Percentiles rank a stretch among this genome's conserved stretches.
These are phyloP conservation scores for Verticillium longisporum DNA, from an alignment of 2,329 filamentous ascomycete genomes.

Conservation along the genomic window DNA sequence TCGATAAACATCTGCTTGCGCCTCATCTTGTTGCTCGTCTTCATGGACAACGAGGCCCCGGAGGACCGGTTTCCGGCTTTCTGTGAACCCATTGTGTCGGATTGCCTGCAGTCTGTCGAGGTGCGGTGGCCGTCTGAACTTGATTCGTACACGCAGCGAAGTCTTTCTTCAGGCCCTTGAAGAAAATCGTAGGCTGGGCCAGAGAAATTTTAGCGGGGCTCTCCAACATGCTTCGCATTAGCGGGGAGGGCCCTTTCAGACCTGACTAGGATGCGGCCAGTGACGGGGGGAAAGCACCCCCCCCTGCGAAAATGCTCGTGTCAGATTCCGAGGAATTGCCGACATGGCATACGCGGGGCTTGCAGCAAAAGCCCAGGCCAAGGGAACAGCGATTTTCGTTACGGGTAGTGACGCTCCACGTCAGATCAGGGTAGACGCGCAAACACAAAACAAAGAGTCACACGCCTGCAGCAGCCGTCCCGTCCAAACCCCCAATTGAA, in stretches of 20 bases:
- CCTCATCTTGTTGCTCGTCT: constrained; percentile 68
- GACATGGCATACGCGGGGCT: background rate
- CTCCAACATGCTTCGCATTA: background rate
- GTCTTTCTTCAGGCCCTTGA: background rate
- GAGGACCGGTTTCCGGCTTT: constrained; percentile 13
- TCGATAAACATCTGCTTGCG: constrained; percentile 73
- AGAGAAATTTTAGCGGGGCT: constrained; percentile 13
- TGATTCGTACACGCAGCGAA: background rate
- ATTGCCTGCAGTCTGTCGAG: background rate
- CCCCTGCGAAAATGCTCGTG: too few species aligned
- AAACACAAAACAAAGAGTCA: constrained; percentile 1
- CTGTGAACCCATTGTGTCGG: constrained; percentile 9
- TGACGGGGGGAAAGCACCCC: too few species aligned
- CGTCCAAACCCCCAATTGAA: too few species aligned
- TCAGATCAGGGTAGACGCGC: constrained; percentile 1
- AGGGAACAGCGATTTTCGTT: background rate
- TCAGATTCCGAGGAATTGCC: background rate
- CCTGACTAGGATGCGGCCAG: background rate
- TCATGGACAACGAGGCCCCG: constrained; percentile 29
- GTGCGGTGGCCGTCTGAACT: background rate
- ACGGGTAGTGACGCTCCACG: background rate
- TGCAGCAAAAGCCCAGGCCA: background rate
- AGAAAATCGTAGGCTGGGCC: background rate
- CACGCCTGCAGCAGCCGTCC: background rate
- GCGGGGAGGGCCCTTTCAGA: background rate